phyloP scores from a whole-genome alignment of 2,329 filamentous ascomycete species.

The Parafenestella ontariensis region DNA sequence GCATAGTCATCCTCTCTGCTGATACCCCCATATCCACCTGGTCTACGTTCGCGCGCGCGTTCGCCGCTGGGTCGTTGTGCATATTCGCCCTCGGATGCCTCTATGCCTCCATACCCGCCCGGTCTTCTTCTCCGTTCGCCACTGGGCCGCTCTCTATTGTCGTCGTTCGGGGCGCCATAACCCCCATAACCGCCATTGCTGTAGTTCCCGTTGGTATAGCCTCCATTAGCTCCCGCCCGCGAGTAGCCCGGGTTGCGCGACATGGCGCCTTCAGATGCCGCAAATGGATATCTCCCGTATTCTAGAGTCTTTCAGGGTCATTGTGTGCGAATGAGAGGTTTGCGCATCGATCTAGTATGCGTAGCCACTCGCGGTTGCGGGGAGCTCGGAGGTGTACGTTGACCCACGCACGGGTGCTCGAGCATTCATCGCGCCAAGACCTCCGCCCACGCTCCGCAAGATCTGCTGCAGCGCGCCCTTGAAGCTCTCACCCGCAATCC shows the following conservation, averaged over 20 bases:
- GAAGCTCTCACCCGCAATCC: conserved; percentile 19
- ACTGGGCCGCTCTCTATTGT: conserved; percentile 28
- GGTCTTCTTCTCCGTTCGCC: conserved; percentile 42
- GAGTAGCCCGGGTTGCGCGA: conserved; percentile 45
- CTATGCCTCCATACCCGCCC: conserved; percentile 38
- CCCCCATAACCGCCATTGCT: conserved; percentile 27
- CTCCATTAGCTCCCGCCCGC: conserved; percentile 43
- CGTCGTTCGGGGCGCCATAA: conserved; percentile 27
- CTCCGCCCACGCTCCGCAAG: conserved; percentile 19
- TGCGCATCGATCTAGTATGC: conserved; percentile 17
- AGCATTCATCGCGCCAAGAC: conserved; percentile 17
- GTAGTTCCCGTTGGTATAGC: conserved; percentile 45
- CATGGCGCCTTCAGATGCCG: conserved; percentile 34
- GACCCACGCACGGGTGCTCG: neutral
- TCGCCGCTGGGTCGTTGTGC: conserved; percentile 26
- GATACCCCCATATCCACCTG: conserved; percentile 37
- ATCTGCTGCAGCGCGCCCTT: conserved; percentile 20
- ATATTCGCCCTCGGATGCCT: conserved; percentile 23
- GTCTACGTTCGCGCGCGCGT: conserved; percentile 25
- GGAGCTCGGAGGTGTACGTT: conserved; percentile 37
- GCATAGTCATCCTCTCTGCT: conserved; percentile 34
- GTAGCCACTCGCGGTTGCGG: conserved; percentile 27
- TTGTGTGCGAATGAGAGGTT: conserved; percentile 13
- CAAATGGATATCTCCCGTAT: conserved; percentile 1
- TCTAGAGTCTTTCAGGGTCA: conserved; percentile 15